Conservation (phyloP, 1,284 basidiomycete genomes). For the Schizophyllum commune region DNA sequence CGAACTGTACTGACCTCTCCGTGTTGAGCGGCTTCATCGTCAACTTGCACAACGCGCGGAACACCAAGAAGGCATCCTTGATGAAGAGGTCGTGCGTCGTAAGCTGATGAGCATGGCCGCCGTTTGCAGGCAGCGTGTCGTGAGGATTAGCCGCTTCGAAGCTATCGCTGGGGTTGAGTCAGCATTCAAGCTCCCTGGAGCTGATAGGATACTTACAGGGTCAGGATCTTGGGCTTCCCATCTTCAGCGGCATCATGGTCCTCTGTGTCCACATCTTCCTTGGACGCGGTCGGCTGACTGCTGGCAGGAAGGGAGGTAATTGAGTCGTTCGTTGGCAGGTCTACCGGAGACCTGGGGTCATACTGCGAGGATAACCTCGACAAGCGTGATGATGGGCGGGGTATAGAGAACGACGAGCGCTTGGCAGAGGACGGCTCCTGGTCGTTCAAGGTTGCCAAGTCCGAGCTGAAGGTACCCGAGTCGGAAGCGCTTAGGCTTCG, state of each 20-base stretch:
- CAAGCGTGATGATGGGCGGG: not conserved
- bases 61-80: conserved; percentile 95
- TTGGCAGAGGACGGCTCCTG: not conserved
- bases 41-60: conserved; percentile 90
- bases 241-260: no score
- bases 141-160: conserved; percentile 25
- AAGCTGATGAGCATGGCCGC: conserved; percentile 19
- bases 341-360: not conserved
- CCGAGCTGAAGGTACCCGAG: not conserved
- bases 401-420: not conserved
- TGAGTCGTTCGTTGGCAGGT: not conserved
- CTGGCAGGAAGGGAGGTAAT: not conserved
- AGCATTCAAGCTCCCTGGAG: not conserved
- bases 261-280: not conserved
- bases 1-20: conserved; percentile 61
- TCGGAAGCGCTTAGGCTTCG: conserved; percentile 9
- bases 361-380: not conserved
- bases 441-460: not conserved
- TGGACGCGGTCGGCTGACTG: not conserved
- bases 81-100: conserved; percentile 79
- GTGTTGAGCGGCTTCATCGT: conserved; percentile 95
- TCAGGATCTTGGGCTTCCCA: not conserved
- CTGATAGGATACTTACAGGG: conserved; percentile 8
- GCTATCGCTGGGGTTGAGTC: conserved; percentile 14
- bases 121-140: conserved; percentile 19